These are phyloP conservation scores for Jackrogersella multiformis DNA, from an alignment of 495 filamentous ascomycete genomes.

Conservation along the genomic window DNA sequence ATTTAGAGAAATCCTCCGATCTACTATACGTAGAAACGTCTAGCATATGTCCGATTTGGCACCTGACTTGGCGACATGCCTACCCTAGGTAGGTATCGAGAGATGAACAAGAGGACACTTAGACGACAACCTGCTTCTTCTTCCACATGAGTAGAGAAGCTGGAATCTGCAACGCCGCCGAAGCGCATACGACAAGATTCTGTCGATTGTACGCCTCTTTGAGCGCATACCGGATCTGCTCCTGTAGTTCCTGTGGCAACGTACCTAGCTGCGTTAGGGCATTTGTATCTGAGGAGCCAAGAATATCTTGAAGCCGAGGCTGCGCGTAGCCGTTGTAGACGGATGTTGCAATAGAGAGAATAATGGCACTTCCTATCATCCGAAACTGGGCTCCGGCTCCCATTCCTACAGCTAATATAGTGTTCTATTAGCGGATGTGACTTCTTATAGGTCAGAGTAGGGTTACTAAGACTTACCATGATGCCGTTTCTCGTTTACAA, in stretches of 20 bases:
- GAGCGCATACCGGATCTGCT: background rate
- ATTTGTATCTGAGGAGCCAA: background rate
- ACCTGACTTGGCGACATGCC: no score
- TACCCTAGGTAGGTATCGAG: no score
- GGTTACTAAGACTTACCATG: background rate
- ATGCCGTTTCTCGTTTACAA: background rate
- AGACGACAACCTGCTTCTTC: conserved; percentile 16
- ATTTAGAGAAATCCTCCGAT: no score
- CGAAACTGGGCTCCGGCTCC: background rate
- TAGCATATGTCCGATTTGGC: no score
- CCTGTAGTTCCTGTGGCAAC: conserved; percentile 5
- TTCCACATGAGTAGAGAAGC: conserved; percentile 33
- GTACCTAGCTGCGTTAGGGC: background rate
- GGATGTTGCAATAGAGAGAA: background rate
- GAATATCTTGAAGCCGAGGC: background rate
- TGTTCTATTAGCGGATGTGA: background rate
- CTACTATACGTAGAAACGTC: no score
- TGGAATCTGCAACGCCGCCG: conserved; percentile 32
- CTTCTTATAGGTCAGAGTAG: background rate
- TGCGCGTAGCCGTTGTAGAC: background rate
- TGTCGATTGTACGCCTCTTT: conserved; percentile 34
- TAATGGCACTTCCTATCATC: background rate
- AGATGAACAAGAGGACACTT: no score
- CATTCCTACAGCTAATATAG: background rate
- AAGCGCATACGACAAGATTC: conserved; percentile 29